phyloP scores from a whole-genome alignment of 192 early-diverging fungal species.

The Jimgerdemannia lactiflua region DNA sequence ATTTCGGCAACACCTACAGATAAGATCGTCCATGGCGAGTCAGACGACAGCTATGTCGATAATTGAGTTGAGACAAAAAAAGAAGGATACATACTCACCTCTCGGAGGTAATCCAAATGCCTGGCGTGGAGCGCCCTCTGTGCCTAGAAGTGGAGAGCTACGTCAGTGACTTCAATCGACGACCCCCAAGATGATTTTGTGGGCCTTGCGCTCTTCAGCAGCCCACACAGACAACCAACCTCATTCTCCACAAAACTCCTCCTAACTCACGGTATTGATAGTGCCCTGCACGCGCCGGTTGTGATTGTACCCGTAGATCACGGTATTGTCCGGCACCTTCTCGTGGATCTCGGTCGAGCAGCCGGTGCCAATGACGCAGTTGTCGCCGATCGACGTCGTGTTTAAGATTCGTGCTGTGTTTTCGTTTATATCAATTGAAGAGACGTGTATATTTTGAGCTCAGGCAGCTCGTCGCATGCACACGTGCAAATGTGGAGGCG shows the following conservation, averaged over 20 bases:
- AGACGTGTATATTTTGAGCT: neutral
- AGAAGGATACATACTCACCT: slow-evolving; percentile 23
- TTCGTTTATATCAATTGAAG: neutral
- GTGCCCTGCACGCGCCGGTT: slow-evolving; percentile 50
- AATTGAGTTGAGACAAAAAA: neutral
- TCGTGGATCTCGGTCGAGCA: slow-evolving; percentile 63
- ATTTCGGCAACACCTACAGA: slow-evolving; percentile 48
- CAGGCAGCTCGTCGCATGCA: neutral
- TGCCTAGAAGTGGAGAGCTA: slow-evolving; percentile 23
- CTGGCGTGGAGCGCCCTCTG: slow-evolving; percentile 56
- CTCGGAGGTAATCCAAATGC: slow-evolving; percentile 71
- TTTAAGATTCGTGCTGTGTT: slow-evolving; percentile 45
- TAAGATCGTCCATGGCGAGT: neutral
- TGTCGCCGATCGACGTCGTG: slow-evolving; percentile 58
- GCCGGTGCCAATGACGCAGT: slow-evolving; percentile 69
- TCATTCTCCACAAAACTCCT: neutral
- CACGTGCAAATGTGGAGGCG: neutral
- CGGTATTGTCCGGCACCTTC: slow-evolving; percentile 55
- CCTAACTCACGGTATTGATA: slow-evolving; percentile 23
- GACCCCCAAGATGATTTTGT: neutral
- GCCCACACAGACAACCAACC: neutral
- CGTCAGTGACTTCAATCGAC: neutral
- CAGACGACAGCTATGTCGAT: neutral
- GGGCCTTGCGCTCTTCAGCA: slow-evolving; percentile 1
- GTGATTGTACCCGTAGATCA: slow-evolving; percentile 59